Conservation (phyloP, 345 rosid genomes). For the Eucalyptus polybractea region DNA sequence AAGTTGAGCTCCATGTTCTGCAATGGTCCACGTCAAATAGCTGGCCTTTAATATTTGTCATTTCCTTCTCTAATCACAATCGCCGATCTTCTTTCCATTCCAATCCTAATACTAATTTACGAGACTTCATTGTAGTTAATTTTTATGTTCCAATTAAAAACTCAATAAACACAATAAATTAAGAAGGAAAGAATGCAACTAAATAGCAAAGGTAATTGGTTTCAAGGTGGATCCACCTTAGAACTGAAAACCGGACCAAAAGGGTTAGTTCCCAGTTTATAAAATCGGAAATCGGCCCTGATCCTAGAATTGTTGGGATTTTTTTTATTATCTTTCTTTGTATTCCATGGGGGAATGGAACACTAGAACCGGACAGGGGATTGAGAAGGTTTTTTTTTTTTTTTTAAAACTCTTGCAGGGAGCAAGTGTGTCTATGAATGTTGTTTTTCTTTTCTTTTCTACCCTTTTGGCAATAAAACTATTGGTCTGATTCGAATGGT, state of each 20-base stretch:
- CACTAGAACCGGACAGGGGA: neutral
- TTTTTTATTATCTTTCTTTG: too few relatives aligned
- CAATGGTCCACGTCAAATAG: neutral
- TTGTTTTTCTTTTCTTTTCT: neutral
- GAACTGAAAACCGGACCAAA: rapidly evolving
- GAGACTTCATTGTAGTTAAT: neutral
- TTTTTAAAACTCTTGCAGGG: neutral
- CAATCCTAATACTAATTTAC: neutral
- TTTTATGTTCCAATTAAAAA: neutral
- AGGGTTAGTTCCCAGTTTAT: too few relatives aligned
- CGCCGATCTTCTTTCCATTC: neutral
- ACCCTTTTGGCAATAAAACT: neutral
- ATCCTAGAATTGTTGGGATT: neutral
- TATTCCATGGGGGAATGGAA: neutral
- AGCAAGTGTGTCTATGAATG: neutral
- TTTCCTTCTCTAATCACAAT: neutral
- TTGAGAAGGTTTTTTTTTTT: too few relatives aligned
- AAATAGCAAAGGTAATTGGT: too few relatives aligned
- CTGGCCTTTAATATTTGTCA: neutral
- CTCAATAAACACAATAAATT: neutral
- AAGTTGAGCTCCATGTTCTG: neutral
- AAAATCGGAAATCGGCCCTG: neutral
- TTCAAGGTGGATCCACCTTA: neutral
- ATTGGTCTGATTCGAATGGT: too few relatives aligned
- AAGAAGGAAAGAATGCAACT: neutral